Conservation (phyloP, 1,284 basidiomycete genomes). For the Trametes hirsuta region DNA sequence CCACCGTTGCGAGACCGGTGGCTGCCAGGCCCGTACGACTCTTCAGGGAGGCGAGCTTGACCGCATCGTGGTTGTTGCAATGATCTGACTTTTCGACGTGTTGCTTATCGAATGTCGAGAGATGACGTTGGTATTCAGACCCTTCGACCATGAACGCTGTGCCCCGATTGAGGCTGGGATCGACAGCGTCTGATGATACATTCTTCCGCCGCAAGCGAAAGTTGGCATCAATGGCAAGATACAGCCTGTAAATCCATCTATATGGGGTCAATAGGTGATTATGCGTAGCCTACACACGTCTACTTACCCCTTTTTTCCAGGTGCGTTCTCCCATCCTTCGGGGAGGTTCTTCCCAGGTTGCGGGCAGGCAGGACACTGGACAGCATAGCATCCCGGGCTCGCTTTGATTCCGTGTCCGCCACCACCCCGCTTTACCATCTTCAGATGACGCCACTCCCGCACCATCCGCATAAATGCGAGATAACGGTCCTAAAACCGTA, state of each 20-base stretch:
- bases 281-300: not conserved
- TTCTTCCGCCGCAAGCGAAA: conserved; percentile 33
- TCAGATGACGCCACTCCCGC: conserved; percentile 25
- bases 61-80: conserved; percentile 19
- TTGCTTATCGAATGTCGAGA: conserved; percentile 7
- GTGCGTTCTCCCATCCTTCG: not conserved
- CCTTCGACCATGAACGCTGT: conserved; percentile 32
- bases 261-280: not conserved
- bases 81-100: not conserved
- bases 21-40: not conserved
- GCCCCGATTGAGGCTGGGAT: conserved; percentile 29
- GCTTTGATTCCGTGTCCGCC: conserved; percentile 15
- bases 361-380: conserved; percentile 42
- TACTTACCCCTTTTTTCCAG: not conserved
- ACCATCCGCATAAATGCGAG: conserved; percentile 6
- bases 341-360: conserved; percentile 38
- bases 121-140: conserved; percentile 22
- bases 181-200: conserved; percentile 17
- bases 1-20: conserved; percentile 5
- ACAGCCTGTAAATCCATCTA: conserved; percentile 28
- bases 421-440: conserved; percentile 30
- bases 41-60: conserved; percentile 14
- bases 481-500: conserved; percentile 13
- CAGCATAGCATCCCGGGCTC: conserved; percentile 30
- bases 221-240: conserved; percentile 32